Evolutionary conservation across 345 rosid species (phyloP), one percentile per base, ranked within the genome.

Genomic region (Pistacia integerrima): DNA sequence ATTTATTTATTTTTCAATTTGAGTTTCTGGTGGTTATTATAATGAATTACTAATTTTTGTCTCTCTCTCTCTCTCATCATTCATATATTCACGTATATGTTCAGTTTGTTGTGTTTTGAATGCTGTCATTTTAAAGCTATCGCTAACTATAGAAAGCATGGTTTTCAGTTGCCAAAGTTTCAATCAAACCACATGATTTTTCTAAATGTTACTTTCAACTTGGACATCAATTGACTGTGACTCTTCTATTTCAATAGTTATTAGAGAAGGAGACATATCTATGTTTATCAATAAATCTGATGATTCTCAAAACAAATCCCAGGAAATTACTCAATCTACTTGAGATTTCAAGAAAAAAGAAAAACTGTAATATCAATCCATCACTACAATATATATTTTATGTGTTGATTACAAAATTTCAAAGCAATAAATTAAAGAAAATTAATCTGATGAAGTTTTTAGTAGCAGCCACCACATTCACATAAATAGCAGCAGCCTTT

Each of bases 81-180:
- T 20, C 58, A 62, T 67, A 9, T 18, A 12, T 28, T 8, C 20
- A 58, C 2, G 35, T 30, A 18, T 62, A 33, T 61, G 46, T 17
- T 28, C 28, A 63, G 17, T 65, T 65, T 36, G 25, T 74, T 55
- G 71, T 74, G 55, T 64, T 55, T 0, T 36, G 30, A 18, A 70
- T n/a, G 20, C 64, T 71, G 38, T 14, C 65, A 14, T 64, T 41
- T 41, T 13, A 74, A 74, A 38, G 60, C 46, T 2, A 54, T n/a
- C 30, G 49, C 25, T 11, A 74, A 13, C 10, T 3, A 3, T 30
- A 2, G 33, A 58, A 11, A 30, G 69, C 71, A 65, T 55, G 64
- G 14, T 74, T 64, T 65, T 54, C 64, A 12, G 64, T 22, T 65
- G 55, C 63, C 35, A 6, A 51, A 4, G 60, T 74, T 46, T 44